Evolutionary conservation across 2,329 filamentous ascomycete genomes (phyloP).

Genomic region (Chaetoscypha palmicola): DNA sequence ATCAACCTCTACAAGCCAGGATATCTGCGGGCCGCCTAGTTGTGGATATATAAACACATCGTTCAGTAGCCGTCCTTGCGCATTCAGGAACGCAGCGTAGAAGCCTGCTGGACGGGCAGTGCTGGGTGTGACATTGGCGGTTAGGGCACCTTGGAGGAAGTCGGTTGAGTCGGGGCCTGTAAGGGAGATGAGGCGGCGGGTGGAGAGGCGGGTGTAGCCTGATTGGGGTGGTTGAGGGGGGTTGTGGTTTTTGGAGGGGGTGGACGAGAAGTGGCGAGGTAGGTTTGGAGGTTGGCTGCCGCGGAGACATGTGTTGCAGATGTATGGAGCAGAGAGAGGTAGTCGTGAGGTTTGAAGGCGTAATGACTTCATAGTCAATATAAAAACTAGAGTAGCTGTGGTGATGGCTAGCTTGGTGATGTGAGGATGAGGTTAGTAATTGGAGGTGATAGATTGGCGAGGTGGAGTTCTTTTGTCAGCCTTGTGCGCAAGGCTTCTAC

Average conservation of each 20-base stretch:
- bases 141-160: constrained; percentile 85
- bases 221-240: constrained; percentile 38
- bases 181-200: constrained; percentile 72
- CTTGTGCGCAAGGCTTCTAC: background rate
- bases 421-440: background rate
- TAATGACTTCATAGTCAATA: too few species aligned
- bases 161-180: constrained; percentile 71
- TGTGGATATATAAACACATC: constrained; percentile 83
- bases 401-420: background rate
- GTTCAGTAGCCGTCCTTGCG: constrained; percentile 74
- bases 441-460: background rate
- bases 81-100: constrained; percentile 82
- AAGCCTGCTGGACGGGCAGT: constrained; percentile 43
- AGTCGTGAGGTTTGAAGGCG: constrained; percentile 8
- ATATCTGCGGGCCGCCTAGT: constrained; percentile 10
- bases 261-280: constrained; percentile 2
- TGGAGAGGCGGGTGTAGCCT: constrained; percentile 52
- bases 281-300: constrained; percentile 7
- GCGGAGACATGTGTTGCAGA: constrained; percentile 23
- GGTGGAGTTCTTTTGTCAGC: background rate
- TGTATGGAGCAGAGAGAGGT: constrained; percentile 11
- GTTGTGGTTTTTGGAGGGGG: constrained; percentile 8
- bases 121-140: constrained; percentile 51
- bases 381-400: too few species aligned
- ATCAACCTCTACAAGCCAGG: constrained; percentile 79